phyloP scores from a whole-genome alignment of 2,329 filamentous ascomycete genomes.

The Dactylellina parvicollis region DNA sequence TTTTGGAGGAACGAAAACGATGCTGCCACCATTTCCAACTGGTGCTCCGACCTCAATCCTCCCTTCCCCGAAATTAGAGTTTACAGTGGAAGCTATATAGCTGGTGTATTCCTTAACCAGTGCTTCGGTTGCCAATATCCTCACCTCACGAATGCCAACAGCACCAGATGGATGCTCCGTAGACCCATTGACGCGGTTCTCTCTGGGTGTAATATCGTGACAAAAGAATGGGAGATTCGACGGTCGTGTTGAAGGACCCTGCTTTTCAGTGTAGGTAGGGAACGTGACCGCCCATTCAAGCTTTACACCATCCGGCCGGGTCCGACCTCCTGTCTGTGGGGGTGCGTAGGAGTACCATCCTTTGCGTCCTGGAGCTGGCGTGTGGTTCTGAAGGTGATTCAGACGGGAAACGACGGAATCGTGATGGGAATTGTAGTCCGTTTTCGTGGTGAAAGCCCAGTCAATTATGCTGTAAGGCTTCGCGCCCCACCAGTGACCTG shows the following conservation, averaged over 20 bases:
- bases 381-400: slow-evolving; percentile 7
- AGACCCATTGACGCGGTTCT: slow-evolving; percentile 62
- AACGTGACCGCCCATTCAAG: slow-evolving; percentile 71
- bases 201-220: slow-evolving; percentile 70
- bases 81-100: slow-evolving; percentile 13
- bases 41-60: slow-evolving; percentile 10
- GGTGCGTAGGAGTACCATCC: slow-evolving; percentile 63
- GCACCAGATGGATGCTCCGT: slow-evolving; percentile 67
- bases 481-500: slow-evolving; percentile 70
- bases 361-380: not conserved
- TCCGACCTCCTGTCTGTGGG: slow-evolving; percentile 67
- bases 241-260: slow-evolving; percentile 49
- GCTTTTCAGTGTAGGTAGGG: slow-evolving; percentile 59
- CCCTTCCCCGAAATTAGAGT: not conserved
- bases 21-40: not conserved
- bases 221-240: slow-evolving; percentile 73
- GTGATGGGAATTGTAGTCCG: slow-evolving; percentile 60
- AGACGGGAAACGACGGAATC: slow-evolving; percentile 61
- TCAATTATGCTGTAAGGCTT: slow-evolving; percentile 69
- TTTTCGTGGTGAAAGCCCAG: slow-evolving; percentile 68
- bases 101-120: slow-evolving; percentile 53
- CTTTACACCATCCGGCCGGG: slow-evolving; percentile 66
- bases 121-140: slow-evolving; percentile 60
- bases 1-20: slow-evolving; percentile 3
- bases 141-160: slow-evolving; percentile 65